These are phyloP conservation scores for Trichomonas gallinae DNA, from an alignment of 208 protist genomes.

Conservation along the genomic window DNA sequence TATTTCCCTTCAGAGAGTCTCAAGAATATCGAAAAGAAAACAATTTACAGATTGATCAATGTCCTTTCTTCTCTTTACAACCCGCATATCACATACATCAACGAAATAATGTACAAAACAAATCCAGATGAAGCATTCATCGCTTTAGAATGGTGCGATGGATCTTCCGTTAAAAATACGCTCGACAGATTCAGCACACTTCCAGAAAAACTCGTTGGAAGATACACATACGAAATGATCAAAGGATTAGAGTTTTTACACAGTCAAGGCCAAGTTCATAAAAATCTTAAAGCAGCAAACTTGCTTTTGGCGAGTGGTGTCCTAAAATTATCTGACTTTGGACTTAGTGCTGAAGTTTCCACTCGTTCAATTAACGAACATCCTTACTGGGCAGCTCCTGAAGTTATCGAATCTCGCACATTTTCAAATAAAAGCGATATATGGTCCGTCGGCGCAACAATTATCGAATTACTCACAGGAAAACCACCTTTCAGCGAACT, in stretches of 20 bases:
- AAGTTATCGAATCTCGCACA: background rate
- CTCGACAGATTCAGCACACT: background rate
- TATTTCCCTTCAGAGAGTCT: background rate
- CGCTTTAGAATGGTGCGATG: background rate
- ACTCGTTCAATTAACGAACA: background rate
- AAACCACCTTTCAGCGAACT: slow-evolving; percentile 68
- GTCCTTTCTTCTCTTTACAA: background rate
- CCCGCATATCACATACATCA: background rate
- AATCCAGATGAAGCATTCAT: background rate
- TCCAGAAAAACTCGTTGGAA: background rate
- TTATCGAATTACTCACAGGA: slow-evolving; percentile 69
- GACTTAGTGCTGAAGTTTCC: background rate
- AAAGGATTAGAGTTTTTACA: slow-evolving; percentile 4
- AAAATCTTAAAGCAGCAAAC: background rate
- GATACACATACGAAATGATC: background rate
- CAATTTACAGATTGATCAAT: background rate
- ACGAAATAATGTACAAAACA: background rate
- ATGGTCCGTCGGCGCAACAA: slow-evolving; percentile 56
- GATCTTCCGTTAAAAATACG: background rate
- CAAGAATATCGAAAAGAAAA: background rate
- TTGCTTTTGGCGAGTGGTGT: background rate
- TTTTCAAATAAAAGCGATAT: slow-evolving; percentile 16
- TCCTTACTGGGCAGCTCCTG: slow-evolving; percentile 10
- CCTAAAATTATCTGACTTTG: background rate
- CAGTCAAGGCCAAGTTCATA: background rate